Percentiles rank a stretch among this genome's conserved stretches.
Conservation (phyloP, 306 rosid genomes). For the Citrullus amarus region DNA sequence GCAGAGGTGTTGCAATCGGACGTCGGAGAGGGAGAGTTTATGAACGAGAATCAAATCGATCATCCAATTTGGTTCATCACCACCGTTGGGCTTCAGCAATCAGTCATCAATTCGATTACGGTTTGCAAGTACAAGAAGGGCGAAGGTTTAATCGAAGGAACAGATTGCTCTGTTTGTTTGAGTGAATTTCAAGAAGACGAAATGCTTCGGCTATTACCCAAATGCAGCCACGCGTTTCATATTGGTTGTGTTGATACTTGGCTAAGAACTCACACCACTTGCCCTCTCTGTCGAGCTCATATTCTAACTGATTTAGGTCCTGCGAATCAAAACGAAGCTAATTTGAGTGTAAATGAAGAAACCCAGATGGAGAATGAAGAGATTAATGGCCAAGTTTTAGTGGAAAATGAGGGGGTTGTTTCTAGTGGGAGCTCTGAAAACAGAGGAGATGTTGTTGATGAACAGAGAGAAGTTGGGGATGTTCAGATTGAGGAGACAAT, state of each 20-base stretch:
- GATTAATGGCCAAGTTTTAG: constrained; percentile 13
- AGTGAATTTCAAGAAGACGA: not conserved
- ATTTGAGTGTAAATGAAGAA: constrained; percentile 16
- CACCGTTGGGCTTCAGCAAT: not conserved
- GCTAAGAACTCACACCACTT: not conserved
- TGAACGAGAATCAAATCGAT: constrained; percentile 26
- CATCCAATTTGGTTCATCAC: constrained; percentile 4
- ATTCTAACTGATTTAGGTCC: constrained; percentile 2
- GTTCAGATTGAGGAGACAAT: constrained; percentile 11
- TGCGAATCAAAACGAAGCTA: constrained; percentile 15
- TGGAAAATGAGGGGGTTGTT: not conserved
- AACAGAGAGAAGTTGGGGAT: constrained; percentile 14
- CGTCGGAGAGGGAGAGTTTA: constrained; percentile 24
- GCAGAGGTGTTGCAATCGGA: constrained; percentile 14
- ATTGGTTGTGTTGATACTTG: not conserved
- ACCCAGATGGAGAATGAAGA: constrained; percentile 21
- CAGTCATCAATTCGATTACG: not conserved
- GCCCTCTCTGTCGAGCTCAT: not conserved
- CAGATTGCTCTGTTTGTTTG: constrained; percentile 4
- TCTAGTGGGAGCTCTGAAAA: constrained; percentile 4
- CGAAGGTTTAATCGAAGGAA: not conserved
- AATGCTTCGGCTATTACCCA: not conserved
- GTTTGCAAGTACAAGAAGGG: not conserved
- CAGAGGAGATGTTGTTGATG: constrained; percentile 17
- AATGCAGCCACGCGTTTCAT: constrained; percentile 6